Base-by-base conservation (phyloP, 192 early-diverging fungal species). In the Coemansia sp. region DNA sequence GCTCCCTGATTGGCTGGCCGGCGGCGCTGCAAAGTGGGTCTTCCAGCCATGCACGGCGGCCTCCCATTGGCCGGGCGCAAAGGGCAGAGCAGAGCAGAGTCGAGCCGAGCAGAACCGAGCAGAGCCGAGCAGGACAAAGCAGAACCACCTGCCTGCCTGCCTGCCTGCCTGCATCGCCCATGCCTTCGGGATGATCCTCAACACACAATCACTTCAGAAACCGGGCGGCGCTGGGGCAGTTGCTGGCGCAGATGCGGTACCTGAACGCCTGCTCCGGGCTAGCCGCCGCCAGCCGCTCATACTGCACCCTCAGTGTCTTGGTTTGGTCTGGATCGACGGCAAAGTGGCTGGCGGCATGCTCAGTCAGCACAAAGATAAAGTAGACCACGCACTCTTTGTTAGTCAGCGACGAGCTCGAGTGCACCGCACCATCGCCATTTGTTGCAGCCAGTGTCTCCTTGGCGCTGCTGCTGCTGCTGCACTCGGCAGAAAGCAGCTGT, bases 181-280 rank as follows among this genome's bases (percentile, higher is more conserved):
- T n/a, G n/a, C n/a, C n/a, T n/a, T n/a, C n/a, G n/a, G n/a, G n/a
- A n/a, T n/a, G n/a, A n/a, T n/a, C n/a, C n/a, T n/a, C n/a, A 35
- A 34, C 5, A 9, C 13, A 8, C 5, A 44, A 24, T 9, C 3
- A 5, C 27, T 60, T 26, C 11, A 69, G 33, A 28, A 70, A 70
- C 41, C 40, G 56, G 38, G 55, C 28, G 7, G 36, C 27, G 22
- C 63, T 49, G 17, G 55, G 56, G 27, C 68, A 64, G 35, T 72
- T 72, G 24, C 51, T 17, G 15, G 29, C 19, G 36, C 40, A 50
- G 9, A 73, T 58, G 43, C 58, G 63, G 30, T 66, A 66, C 26
- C 58, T 56, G 45, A 66, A 73, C 10, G 70, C 63, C 39, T 73
- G 62, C 20, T 37, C 58, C n/a, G 55, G 58, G 9, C 41, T 49